phyloP scores from a whole-genome alignment of 768 basidiomycete species.

The Kwoniella sp. region DNA sequence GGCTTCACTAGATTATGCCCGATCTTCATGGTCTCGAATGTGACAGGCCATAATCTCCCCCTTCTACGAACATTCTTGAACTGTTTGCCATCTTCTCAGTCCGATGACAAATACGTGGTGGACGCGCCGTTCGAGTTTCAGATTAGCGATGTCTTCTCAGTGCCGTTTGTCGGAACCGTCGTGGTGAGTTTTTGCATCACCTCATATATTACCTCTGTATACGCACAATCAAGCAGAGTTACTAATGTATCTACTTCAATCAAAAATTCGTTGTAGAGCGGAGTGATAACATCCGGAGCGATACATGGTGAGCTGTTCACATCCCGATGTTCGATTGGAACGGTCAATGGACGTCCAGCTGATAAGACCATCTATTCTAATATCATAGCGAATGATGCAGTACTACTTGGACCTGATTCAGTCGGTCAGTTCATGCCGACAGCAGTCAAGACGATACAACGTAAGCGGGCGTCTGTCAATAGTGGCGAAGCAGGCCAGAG shows the following conservation, averaged over 20 bases:
- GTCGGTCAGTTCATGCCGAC: conserved; percentile 84
- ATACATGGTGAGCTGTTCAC: conserved; percentile 37
- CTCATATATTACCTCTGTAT: no score
- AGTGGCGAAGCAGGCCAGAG: conserved; percentile 94
- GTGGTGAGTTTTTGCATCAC: conserved; percentile 32
- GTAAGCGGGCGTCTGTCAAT: conserved; percentile 83
- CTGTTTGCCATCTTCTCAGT: conserved; percentile 82
- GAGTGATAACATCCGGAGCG: conserved; percentile 52
- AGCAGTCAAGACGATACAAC: conserved; percentile 85
- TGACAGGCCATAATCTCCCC: conserved; percentile 88
- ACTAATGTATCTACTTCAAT: neutral
- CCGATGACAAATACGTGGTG: conserved; percentile 74
- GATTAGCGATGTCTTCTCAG: conserved; percentile 57
- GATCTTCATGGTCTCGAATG: conserved; percentile 88
- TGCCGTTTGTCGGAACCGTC: conserved; percentile 54
- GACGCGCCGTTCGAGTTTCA: conserved; percentile 60
- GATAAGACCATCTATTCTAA: conserved; percentile 68
- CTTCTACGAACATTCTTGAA: conserved; percentile 87
- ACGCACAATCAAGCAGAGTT: no score
- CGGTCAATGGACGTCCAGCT: neutral
- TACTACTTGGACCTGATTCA: conserved; percentile 86
- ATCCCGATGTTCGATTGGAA: no score
- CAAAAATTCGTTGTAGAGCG: conserved; percentile 28
- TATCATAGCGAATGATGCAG: conserved; percentile 74
- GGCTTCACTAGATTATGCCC: conserved; percentile 70